A percentile compares a stretch with the other conserved stretches of the same genome.
Evolutionary conservation across 495 filamentous ascomycete species (phyloP).

Genomic region (Penicillium maclennaniae): DNA sequence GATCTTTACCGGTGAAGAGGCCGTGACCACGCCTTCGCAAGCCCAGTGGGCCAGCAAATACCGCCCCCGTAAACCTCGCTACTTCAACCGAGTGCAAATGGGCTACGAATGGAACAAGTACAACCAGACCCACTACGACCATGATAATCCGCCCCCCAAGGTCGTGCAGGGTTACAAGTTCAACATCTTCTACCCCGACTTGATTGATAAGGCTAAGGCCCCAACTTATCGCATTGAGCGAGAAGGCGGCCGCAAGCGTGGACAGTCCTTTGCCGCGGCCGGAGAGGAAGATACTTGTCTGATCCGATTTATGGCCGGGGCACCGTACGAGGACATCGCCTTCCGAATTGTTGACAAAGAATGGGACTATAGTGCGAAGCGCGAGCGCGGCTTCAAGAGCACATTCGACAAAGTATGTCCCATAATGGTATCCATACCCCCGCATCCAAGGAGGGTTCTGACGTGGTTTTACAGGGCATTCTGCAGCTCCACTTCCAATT

Average conservation of each 20-base stretch:
- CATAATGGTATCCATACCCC: constrained; percentile 3
- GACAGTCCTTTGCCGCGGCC: constrained; percentile 91
- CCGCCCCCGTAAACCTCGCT: constrained; percentile 86
- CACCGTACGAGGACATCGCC: constrained; percentile 94
- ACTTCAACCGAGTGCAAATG: constrained; percentile 98
- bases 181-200: constrained; percentile 98
- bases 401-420: constrained; percentile 90
- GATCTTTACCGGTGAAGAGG: constrained; percentile 90
- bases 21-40: constrained; percentile 59
- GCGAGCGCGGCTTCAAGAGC: constrained; percentile 91
- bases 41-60: constrained; percentile 88
- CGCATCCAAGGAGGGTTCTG: not conserved
- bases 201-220: constrained; percentile 93
- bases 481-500: constrained; percentile 97
- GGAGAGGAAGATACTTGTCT: constrained; percentile 97
- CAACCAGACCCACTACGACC: constrained; percentile 99
- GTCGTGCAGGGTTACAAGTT: constrained; percentile 99
- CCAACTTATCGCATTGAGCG: constrained; percentile 94
- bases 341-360: constrained; percentile 98
- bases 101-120: constrained; percentile 99
- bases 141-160: constrained; percentile 96
- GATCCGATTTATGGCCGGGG: constrained; percentile 92
- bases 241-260: constrained; percentile 80
- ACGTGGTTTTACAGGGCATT: constrained; percentile 63
- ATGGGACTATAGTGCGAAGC: constrained; percentile 97